Evolutionary conservation across 148 eudicot genomes (phyloP), one percentile per base, ranked within the genome.

Genomic region (Persicaria tinctoria): DNA sequence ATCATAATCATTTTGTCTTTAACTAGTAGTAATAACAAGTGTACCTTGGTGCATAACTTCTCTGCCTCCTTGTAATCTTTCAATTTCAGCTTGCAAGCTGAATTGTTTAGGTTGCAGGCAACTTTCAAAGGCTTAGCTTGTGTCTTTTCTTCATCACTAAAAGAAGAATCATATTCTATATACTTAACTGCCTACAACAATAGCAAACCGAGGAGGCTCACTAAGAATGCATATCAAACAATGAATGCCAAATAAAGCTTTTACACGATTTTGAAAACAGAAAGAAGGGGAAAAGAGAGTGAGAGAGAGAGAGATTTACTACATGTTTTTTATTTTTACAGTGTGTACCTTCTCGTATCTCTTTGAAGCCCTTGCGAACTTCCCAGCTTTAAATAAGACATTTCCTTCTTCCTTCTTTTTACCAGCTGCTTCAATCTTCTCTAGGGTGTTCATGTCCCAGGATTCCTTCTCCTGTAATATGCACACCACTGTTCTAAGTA

Each of bases 371-470:
- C 84, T 90, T 14, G 55, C 83, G 74, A 87, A 88, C 80, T 95
- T 92, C 5, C 91, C 94, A 54, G 87, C 91, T 82, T 95, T 95
- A 70, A 95, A 95, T 17, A 86, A 76, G 0, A 82, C 85, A 82
- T 95, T 95, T 17, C 99, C 99, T 81, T 92, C 99, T 87, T 90
- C 99, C 80, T 95, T 95, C 78, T 89, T 95, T 78, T 84, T 89
- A 73, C 91, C 91, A 66, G 97, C 96, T 57, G 88, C 96, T 76
- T 92, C 97, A 70, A 95, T 89, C 74, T 95, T 95, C 85, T 95
- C 99, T 68, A 79, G 74, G 5, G 91, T 89, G 77, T 81, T 95
- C 99, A 95, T 87, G 73, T 92, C 97, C 99, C 96, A 95, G 0
- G 99, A 95, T 80, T 95, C 96, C 78, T 95, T 95, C n/a, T 92